Conservation (phyloP, 805 yeast species). For the Debaryomyces hansenii region DNA sequence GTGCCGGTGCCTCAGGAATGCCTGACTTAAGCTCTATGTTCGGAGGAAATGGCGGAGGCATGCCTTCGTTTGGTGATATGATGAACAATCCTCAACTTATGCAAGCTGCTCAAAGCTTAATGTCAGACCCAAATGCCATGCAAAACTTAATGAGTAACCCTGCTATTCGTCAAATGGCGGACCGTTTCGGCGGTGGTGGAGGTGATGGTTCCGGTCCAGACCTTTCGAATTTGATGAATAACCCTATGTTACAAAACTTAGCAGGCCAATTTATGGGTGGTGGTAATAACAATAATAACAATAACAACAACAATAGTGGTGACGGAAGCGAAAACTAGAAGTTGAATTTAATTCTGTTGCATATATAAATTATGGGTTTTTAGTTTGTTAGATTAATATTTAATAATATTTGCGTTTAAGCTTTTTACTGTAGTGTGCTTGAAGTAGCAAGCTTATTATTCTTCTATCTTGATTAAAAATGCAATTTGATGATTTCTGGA, state of each 20-base stretch:
- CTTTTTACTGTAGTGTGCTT: too few relatives aligned
- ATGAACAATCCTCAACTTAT: constrained; percentile 89
- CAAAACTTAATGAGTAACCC: constrained; percentile 78
- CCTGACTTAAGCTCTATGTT: constrained; percentile 77
- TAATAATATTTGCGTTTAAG: background rate
- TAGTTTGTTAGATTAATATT: background rate
- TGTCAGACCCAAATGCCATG: constrained; percentile 82
- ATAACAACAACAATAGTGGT: background rate
- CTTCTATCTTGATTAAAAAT: too few relatives aligned
- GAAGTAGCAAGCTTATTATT: too few relatives aligned
- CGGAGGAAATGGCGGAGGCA: constrained; percentile 69
- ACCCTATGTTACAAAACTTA: constrained; percentile 74
- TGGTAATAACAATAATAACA: constrained; percentile 4
- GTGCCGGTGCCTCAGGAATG: constrained; percentile 53
- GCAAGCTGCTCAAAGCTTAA: constrained; percentile 85
- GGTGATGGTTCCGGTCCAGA: constrained; percentile 51
- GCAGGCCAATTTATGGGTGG: constrained; percentile 72
- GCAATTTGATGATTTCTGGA: too few relatives aligned
- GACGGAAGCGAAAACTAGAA: background rate
- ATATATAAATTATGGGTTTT: background rate
- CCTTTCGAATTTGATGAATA: constrained; percentile 71
- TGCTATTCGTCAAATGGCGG: constrained; percentile 79
- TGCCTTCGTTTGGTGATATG: constrained; percentile 65
- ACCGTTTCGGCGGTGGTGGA: constrained; percentile 66
- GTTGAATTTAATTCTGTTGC: background rate